These are phyloP conservation scores for Westerdykella ornata DNA, from an alignment of 2,329 filamentous ascomycete species.

Conservation along the genomic window DNA sequence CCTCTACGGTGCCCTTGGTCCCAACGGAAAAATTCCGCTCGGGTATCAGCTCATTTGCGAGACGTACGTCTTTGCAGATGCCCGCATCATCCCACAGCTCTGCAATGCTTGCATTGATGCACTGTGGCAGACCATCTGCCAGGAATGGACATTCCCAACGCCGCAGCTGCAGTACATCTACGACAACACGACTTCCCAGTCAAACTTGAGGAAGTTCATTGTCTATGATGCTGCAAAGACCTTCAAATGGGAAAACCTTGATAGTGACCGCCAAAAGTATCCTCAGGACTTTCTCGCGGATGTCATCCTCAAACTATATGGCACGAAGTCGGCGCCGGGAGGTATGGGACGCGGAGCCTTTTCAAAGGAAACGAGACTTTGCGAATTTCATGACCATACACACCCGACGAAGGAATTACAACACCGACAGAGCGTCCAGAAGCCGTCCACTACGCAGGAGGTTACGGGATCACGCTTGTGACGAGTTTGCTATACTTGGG, in stretches of 20 bases:
- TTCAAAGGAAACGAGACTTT: too few species aligned
- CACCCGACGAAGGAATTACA: too few species aligned
- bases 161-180: background rate
- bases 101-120: background rate
- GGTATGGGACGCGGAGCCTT: too few species aligned
- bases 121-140: background rate
- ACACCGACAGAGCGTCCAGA: too few species aligned
- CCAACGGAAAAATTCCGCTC: background rate
- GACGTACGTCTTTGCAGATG: slow-evolving; percentile 1
- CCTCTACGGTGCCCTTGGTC: background rate
- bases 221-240: background rate
- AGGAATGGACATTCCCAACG: background rate
- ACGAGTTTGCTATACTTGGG: too few species aligned
- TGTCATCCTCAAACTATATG: background rate
- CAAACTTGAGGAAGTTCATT: background rate
- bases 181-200: background rate
- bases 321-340: too few species aligned
- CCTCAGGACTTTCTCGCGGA: slow-evolving; percentile 2
- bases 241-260: background rate
- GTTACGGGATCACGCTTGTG: too few species aligned
- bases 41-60: background rate
- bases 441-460: too few species aligned
- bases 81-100: background rate
- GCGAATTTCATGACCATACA: too few species aligned
- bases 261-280: background rate